Evolutionary conservation across 768 basidiomycete genomes (phyloP).

Genomic region (Strobilomyces dryophilus): DNA sequence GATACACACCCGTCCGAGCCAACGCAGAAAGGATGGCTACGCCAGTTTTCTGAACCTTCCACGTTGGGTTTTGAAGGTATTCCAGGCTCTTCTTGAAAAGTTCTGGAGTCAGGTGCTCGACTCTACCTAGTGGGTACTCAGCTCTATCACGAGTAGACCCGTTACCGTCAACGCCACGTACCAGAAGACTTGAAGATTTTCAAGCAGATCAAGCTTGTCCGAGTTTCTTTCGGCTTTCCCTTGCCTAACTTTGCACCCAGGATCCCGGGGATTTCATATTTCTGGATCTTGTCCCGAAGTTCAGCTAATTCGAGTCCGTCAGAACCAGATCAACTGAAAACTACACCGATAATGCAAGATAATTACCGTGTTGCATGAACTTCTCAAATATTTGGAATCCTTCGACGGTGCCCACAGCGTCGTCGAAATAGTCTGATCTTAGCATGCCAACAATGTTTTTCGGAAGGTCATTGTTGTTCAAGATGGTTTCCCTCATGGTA

Average conservation of each 20-base stretch:
- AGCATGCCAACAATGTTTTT: constrained; percentile 22
- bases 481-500: constrained; percentile 14
- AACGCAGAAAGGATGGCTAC: too few species aligned
- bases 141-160: too few species aligned
- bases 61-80: too few species aligned
- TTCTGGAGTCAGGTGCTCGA: constrained; percentile 6
- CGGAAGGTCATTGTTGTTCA: constrained; percentile 4
- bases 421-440: constrained; percentile 22
- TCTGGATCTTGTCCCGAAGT: constrained; percentile 9
- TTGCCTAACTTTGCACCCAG: constrained; percentile 12
- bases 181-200: constrained; percentile 19
- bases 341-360: too few species aligned
- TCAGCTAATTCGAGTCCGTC: constrained; percentile 5
- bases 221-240: constrained; percentile 12
- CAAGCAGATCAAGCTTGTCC: constrained; percentile 21
- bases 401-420: constrained; percentile 20
- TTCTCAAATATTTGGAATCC: constrained; percentile 24
- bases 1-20: background rate
- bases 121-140: constrained; percentile 4
- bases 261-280: constrained; percentile 14
- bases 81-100: constrained; percentile 14
- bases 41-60: too few species aligned
- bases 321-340: background rate
- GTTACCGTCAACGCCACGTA: background rate
- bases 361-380: constrained; percentile 20